phyloP scores from a whole-genome alignment of 352 stramenopile genomes.

The Phytopythium ostracodes region DNA sequence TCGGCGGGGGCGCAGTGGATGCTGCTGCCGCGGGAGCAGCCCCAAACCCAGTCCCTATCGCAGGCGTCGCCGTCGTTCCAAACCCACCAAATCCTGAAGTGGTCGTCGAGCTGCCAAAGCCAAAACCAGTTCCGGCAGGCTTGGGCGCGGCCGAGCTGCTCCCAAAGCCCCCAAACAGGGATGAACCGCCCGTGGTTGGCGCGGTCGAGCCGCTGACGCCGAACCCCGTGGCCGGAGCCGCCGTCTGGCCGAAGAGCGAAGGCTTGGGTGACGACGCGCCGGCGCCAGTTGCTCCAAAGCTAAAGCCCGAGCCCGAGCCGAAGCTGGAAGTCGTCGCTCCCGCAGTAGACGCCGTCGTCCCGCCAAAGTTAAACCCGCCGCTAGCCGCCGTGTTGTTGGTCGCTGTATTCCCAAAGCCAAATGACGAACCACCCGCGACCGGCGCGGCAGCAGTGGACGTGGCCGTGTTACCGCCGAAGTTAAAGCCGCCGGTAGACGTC shows the following conservation, averaged over 20 bases:
- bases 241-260: slow-evolving; percentile 43
- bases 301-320: slow-evolving; percentile 10
- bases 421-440: slow-evolving; percentile 5
- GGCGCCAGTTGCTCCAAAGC: slow-evolving; percentile 13
- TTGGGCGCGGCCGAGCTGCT: slow-evolving; percentile 1
- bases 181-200: slow-evolving; percentile 6
- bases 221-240: slow-evolving; percentile 20
- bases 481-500: slow-evolving; percentile 8
- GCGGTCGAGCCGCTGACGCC: slow-evolving; percentile 2
- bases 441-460: slow-evolving; percentile 6
- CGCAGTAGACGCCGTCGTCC: slow-evolving; percentile 13
- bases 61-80: slow-evolving; percentile 9
- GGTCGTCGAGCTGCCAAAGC: slow-evolving; percentile 13
- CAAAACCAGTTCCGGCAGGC: slow-evolving; percentile 21
- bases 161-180: slow-evolving; percentile 15
- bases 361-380: slow-evolving; percentile 41
- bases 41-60: slow-evolving; percentile 10
- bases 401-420: slow-evolving; percentile 13
- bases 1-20: slow-evolving; percentile 49
- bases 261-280: slow-evolving; percentile 29
- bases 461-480: slow-evolving; percentile 11
- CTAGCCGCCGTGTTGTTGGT: slow-evolving; percentile 3
- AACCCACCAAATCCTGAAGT: slow-evolving; percentile 26
- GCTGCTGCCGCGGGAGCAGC: slow-evolving; percentile 19
- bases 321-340: slow-evolving; percentile 3